phyloP scores from a whole-genome alignment of 345 rosid genomes.

The Hevea brasiliensis region DNA sequence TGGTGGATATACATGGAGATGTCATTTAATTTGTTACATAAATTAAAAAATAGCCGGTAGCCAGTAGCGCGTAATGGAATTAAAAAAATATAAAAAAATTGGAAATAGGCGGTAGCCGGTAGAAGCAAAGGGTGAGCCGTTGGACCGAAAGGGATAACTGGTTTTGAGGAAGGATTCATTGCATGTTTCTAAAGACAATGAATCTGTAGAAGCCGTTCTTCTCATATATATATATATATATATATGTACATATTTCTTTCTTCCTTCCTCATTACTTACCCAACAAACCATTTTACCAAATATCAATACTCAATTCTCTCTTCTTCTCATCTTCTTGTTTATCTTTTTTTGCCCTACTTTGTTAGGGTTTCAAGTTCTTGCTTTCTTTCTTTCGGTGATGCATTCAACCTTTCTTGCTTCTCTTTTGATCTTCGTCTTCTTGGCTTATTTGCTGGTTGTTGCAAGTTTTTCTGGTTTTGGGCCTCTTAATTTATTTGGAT shows the following conservation, averaged over 20 bases:
- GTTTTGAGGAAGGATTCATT: constrained; percentile 42
- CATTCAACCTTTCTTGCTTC: constrained; percentile 35
- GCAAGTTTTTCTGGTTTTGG: constrained; percentile 10
- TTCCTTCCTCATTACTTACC: background rate
- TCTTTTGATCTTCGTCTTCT: constrained; percentile 22
- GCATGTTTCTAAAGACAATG: constrained; percentile 42
- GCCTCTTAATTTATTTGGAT: constrained; percentile 14
- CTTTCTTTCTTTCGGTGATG: constrained; percentile 25
- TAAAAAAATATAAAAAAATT: background rate
- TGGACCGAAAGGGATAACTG: constrained; percentile 20
- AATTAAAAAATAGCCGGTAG: no score
- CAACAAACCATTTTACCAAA: background rate
- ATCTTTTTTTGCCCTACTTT: constrained; percentile 51
- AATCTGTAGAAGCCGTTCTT: constrained; percentile 20
- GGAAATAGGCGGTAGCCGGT: constrained; percentile 10
- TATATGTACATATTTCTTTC: background rate
- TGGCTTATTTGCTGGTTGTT: constrained; percentile 6
- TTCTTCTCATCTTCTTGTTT: background rate
- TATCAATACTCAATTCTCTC: background rate
- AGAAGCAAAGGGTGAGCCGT: constrained; percentile 6
- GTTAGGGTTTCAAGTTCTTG: constrained; percentile 42
- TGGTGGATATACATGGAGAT: no score
- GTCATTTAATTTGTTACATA: no score
- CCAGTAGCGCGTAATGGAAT: no score
- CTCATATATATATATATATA: constrained; percentile 18